phyloP scores from a whole-genome alignment of 2,329 filamentous ascomycete species.

The Cytospora piceicola region DNA sequence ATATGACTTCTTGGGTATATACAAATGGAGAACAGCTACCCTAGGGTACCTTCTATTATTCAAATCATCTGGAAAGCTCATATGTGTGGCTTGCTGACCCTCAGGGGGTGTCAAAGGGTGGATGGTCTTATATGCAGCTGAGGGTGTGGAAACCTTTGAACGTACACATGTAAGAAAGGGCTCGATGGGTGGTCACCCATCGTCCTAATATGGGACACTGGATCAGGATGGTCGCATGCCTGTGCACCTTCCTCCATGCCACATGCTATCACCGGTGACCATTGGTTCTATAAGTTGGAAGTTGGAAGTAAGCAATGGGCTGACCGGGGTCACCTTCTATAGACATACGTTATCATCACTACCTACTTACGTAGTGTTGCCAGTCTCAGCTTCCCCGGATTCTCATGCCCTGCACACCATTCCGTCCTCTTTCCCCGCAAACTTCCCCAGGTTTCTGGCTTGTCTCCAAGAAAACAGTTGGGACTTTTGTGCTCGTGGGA shows the following conservation, averaged over 20 bases:
- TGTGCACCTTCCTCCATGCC: background rate
- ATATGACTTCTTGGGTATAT: background rate
- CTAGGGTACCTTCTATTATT: background rate
- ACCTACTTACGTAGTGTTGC: background rate
- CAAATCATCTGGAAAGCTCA: background rate
- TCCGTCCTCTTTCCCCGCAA: conserved; percentile 9
- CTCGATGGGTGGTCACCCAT: too few species aligned
- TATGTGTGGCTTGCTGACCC: background rate
- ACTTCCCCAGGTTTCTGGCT: conserved; percentile 10
- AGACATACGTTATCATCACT: background rate
- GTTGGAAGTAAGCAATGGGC: background rate
- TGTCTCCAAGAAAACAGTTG: background rate
- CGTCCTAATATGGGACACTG: too few species aligned
- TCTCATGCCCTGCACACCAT: conserved; percentile 6
- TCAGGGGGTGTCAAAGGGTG: background rate
- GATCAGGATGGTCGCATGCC: too few species aligned
- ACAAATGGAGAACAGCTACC: background rate
- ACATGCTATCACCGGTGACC: background rate
- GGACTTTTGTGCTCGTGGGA: background rate
- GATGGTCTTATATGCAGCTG: background rate
- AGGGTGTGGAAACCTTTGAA: too few species aligned
- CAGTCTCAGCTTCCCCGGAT: conserved; percentile 15
- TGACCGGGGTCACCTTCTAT: background rate
- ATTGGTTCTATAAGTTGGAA: background rate
- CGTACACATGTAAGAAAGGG: too few species aligned